Evolutionary conservation across 495 filamentous ascomycete species (phyloP).

Genomic region (Penicillium pancosmium): DNA sequence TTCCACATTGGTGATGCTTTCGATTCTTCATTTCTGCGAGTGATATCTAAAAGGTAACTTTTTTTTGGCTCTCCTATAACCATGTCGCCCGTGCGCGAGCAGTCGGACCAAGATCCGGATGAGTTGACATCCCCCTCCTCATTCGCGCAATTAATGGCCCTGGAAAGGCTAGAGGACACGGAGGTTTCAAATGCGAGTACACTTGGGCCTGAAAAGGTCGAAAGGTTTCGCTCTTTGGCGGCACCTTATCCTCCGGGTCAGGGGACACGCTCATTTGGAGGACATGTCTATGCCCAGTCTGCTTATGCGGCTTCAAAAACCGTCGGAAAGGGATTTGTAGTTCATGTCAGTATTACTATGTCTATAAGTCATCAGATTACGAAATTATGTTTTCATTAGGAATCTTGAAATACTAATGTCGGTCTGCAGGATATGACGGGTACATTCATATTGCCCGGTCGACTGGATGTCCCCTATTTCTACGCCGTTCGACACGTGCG

Average conservation of each 20-base stretch:
- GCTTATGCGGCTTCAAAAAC: conserved; percentile 62
- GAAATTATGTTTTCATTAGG: not conserved
- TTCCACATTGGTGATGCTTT: too few species aligned
- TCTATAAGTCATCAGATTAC: not conserved
- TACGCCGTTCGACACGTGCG: conserved; percentile 59
- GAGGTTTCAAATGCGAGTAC: conserved; percentile 7
- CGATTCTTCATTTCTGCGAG: too few species aligned
- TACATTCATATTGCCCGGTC: conserved; percentile 63
- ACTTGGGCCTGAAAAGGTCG: conserved; percentile 31
- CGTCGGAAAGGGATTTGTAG: conserved; percentile 52
- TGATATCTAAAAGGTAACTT: too few species aligned
- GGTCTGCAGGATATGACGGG: conserved; percentile 62
- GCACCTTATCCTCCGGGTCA: conserved; percentile 35
- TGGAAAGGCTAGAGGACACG: conserved; percentile 30
- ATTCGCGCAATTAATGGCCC: conserved; percentile 39
- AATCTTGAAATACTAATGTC: conserved; percentile 21
- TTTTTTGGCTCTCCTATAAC: not conserved
- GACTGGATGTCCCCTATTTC: conserved; percentile 57
- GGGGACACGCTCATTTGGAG: conserved; percentile 55
- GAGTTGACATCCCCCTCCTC: conserved; percentile 24
- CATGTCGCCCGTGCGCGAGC: conserved; percentile 18
- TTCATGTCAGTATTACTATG: conserved; percentile 57
- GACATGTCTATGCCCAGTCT: conserved; percentile 69
- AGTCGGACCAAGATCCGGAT: conserved; percentile 10
- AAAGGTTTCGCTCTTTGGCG: conserved; percentile 38